Evolutionary conservation across 371 early-diverging fungal genomes (phyloP).

Genomic region (Capniomyces stellatus): DNA sequence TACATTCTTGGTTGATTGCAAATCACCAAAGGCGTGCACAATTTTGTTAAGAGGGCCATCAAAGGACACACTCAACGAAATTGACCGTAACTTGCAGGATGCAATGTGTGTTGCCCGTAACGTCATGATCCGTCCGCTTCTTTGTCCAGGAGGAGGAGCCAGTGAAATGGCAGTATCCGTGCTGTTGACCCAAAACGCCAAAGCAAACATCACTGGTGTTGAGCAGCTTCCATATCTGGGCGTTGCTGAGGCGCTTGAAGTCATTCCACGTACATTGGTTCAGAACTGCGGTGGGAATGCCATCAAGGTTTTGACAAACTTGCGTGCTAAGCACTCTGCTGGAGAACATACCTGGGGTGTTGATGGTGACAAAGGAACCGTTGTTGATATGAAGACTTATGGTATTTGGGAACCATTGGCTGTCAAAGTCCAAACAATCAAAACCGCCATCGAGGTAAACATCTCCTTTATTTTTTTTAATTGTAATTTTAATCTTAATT

Average conservation of each 20-base stretch:
- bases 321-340: conserved; percentile 89
- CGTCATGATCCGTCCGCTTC: conserved; percentile 80
- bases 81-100: conserved; percentile 99
- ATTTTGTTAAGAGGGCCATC: conserved; percentile 96
- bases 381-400: conserved; percentile 92
- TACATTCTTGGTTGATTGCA: conserved; percentile 86
- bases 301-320: conserved; percentile 79
- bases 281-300: conserved; percentile 98
- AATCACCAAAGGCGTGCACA: conserved; percentile 97
- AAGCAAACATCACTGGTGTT: conserved; percentile 63
- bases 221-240: conserved; percentile 93
- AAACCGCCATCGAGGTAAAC: conserved; percentile 96
- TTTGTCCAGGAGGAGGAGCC: conserved; percentile 99
- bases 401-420: conserved; percentile 98
- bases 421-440: conserved; percentile 98
- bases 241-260: conserved; percentile 90
- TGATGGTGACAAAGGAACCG: conserved; percentile 87
- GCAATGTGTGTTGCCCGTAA: conserved; percentile 98
- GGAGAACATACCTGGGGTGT: conserved; percentile 83
- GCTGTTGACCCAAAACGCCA: conserved; percentile 72
- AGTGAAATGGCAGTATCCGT: conserved; percentile 98
- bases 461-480: no score
- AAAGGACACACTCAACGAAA: conserved; percentile 96
- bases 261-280: conserved; percentile 95
- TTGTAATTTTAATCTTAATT: no score